Conservation (phyloP, 257 asterid species). For the Jacaranda mimosifolia region DNA sequence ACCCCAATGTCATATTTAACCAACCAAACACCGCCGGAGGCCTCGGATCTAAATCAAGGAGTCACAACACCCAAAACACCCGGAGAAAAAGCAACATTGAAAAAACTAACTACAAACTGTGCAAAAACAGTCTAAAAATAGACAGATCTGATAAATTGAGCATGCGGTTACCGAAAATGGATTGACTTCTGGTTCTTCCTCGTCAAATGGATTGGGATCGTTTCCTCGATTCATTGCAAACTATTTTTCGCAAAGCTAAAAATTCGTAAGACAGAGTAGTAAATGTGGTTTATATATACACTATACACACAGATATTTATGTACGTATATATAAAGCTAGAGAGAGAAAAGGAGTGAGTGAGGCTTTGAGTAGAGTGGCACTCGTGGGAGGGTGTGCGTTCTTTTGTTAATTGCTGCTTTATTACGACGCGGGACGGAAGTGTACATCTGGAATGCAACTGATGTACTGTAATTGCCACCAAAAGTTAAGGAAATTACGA, state of each 20-base stretch:
- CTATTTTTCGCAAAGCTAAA: conserved; percentile 31
- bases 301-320: conserved; percentile 17
- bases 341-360: conserved; percentile 31
- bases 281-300: conserved; percentile 25
- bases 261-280: conserved; percentile 10
- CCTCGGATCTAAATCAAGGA: conserved; percentile 45
- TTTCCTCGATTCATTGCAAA: conserved; percentile 72
- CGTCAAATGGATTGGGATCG: conserved; percentile 98
- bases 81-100: neutral
- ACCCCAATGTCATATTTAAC: conserved; percentile 28
- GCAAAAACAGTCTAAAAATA: conserved; percentile 35
- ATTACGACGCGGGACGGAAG: conserved; percentile 38
- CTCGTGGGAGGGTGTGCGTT: conserved; percentile 2
- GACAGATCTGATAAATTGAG: conserved; percentile 51
- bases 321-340: conserved; percentile 25
- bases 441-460: neutral
- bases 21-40: conserved; percentile 30
- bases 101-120: conserved; percentile 22
- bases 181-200: conserved; percentile 94
- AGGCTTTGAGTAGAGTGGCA: conserved; percentile 18
- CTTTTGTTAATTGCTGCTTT: conserved; percentile 37
- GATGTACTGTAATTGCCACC: conserved; percentile 21
- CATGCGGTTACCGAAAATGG: conserved; percentile 88
- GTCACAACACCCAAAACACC: conserved; percentile 24
- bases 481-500: neutral